Evolutionary conservation across 768 basidiomycete genomes (phyloP), one percentile per base, ranked within the genome.

Genomic region (Termitomyces sp.): DNA sequence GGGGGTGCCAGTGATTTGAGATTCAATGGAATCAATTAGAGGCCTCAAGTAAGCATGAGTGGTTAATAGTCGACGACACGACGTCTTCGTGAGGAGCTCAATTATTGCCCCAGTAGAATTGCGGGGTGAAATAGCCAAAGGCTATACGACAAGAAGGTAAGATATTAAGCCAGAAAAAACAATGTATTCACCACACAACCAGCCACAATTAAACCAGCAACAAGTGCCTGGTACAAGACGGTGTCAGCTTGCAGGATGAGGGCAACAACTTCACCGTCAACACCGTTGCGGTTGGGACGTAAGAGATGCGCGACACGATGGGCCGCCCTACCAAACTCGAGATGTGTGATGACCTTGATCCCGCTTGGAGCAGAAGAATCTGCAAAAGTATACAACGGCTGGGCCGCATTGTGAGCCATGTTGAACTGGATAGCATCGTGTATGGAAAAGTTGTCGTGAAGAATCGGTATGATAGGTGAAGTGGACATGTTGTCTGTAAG

Each of bases 251-350:
- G 67, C 4, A 72, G 72, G 11, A 79, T 66, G 7, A 81, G 62
- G 0, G 72, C 76, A 5, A 80, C 58, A 4, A 78, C 67, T 22
- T 66, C 67, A 11, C 70, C 71, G n/a, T 75, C 70, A 2, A 62
- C 59, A 1, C 74, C 68, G 36, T 51, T 54, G 2, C 74, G 69
- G 18, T 62, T 60, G 0, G 77, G 78, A 16, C 75, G 69, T 13
- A 81, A 46, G 22, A 64, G 59, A 60, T 76, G 76, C 0, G 79
- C 78, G 24, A 75, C 67, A 16, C 79, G 73, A 58, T 81, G 75
- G 44, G 71, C 72, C 9, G 79, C 81, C 11, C 75, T 73, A 18
- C 70, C 73, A 61, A 81, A 82, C 54, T 82, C 78, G 8, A 78
- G 56, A 52, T 73, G 72, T 6, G 75, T 70, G 31, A 82, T 71